Conservation (phyloP, 2,329 filamentous ascomycete genomes). For the Fusarium longipes region DNA sequence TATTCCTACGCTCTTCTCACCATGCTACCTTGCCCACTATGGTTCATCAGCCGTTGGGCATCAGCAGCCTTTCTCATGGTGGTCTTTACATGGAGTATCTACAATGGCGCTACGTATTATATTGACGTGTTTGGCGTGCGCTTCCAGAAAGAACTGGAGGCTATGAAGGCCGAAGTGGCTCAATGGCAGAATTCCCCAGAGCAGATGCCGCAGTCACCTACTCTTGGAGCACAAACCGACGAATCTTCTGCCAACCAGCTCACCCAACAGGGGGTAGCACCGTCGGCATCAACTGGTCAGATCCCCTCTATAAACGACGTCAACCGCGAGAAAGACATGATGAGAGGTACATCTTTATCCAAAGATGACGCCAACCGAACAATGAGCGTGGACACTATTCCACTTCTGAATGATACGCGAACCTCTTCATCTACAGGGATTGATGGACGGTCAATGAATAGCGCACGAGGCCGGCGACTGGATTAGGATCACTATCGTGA, state of each 20-base stretch:
- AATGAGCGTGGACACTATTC: slow-evolving; percentile 64
- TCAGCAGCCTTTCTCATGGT: slow-evolving; percentile 79
- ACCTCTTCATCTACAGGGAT: slow-evolving; percentile 54
- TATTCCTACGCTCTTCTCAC: slow-evolving; percentile 91
- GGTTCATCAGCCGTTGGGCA: slow-evolving; percentile 90
- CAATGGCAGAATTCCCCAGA: slow-evolving; percentile 81
- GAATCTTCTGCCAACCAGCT: slow-evolving; percentile 21
- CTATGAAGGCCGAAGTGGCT: slow-evolving; percentile 86
- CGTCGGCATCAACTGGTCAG: slow-evolving; percentile 31
- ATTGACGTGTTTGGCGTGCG: slow-evolving; percentile 97
- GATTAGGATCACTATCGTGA: slow-evolving; percentile 28
- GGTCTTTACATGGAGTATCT: slow-evolving; percentile 94
- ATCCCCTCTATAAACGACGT: slow-evolving; percentile 33
- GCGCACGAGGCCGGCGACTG: slow-evolving; percentile 60
- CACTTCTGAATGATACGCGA: slow-evolving; percentile 63
- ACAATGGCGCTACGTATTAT: slow-evolving; percentile 97
- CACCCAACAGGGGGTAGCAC: slow-evolving; percentile 24
- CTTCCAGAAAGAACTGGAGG: slow-evolving; percentile 95
- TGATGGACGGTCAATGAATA: slow-evolving; percentile 59
- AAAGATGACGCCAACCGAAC: slow-evolving; percentile 39
- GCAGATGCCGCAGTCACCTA: slow-evolving; percentile 52
- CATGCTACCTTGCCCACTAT: slow-evolving; percentile 93
- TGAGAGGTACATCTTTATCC: slow-evolving; percentile 25
- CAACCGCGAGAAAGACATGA: slow-evolving; percentile 32
- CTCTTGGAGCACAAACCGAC: slow-evolving; percentile 49